Base-by-base conservation (phyloP, 371 early-diverging fungal genomes). In the Batrachochytrium dendrobatidis region DNA sequence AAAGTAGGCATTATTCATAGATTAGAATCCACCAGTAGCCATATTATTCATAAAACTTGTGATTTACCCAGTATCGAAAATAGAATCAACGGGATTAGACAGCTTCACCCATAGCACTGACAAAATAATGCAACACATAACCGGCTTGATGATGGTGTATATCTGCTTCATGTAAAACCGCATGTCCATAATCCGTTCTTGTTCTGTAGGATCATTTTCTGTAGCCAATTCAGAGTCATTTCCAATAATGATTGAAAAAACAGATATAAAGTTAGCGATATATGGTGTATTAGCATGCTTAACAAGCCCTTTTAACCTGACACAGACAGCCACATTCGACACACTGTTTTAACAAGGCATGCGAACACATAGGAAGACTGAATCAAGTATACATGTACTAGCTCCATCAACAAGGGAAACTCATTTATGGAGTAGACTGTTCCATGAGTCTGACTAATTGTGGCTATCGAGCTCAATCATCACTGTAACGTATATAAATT, bases 101-200 rank as follows among this genome's bases (percentile, higher is more conserved):
- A 89, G 74, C 63, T 91, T 91, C 56, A 89, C 87, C 92, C 92
- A 91, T 32, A 89, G 74, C 32, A 91, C 85, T 39, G 86, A 83
- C 26, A 90, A 71, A 12, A 81, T 60, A 51, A 91, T 87, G 62
- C 90, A 89, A 17, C 74, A 56, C 7, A 88, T 74, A 3, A 90
- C 90, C 17, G 92, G 92, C 53, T 85, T 82, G 61, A 90, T 83
- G 55, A 92, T 84, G 35, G 76, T 70, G 69, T 85, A 87, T n/a
- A 92, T 78, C 64, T 92, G 90, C 20, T 79, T 67, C 66, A 85
- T 84, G 69, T 89, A 92, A 66, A 83, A 90, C 55, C 71, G 72
- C 51, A 92, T 70, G 33, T 88, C 87, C 44, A 70, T 68, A 6
- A 64, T 55, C 10, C 58, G 55, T 20, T 79, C 76, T 34, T 63